A percentile compares a stretch with the other conserved stretches of the same genome.
These are phyloP conservation scores for Cadophora sp. DNA, from an alignment of 2,329 filamentous ascomycete genomes.

Conservation along the genomic window DNA sequence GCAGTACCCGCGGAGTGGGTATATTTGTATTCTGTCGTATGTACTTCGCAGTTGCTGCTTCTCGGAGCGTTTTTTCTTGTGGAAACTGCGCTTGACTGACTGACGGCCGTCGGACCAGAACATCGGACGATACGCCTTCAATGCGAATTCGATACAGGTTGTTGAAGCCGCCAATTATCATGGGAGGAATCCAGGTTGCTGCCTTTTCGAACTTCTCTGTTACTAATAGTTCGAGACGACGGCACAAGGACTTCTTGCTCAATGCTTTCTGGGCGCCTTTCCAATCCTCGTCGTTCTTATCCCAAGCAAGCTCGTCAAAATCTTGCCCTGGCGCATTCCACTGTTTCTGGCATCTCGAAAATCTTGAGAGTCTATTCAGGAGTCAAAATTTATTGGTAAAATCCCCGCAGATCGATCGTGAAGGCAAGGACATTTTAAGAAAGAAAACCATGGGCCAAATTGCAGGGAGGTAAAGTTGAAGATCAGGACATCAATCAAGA, in stretches of 20 bases:
- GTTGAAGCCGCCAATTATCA: constrained; percentile 36
- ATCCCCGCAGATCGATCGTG: no score
- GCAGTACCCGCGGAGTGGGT: constrained; percentile 21
- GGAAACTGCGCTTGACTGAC: constrained; percentile 21
- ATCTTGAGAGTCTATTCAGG: no score
- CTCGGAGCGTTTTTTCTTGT: constrained; percentile 21
- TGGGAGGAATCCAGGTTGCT: constrained; percentile 24
- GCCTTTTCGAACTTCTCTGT: constrained; percentile 24
- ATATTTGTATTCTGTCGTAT: constrained; percentile 24
- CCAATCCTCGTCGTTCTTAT: constrained; percentile 35
- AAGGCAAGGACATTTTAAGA: no score
- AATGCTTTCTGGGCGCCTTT: constrained; percentile 25
- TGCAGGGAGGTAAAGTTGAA: no score
- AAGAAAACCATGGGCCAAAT: no score
- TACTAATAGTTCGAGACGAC: constrained; percentile 22
- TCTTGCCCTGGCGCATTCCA: constrained; percentile 22
- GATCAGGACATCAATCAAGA: no score
- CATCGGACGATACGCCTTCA: constrained; percentile 22
- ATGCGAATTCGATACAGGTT: constrained; percentile 30
- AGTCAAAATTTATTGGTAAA: no score
- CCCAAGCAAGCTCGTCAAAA: constrained; percentile 33
- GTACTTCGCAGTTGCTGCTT: constrained; percentile 19
- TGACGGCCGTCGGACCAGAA: constrained; percentile 24
- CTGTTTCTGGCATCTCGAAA: neutral
- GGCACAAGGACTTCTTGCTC: constrained; percentile 13